Conservation (phyloP, 2,329 filamentous ascomycete species). For the Microdochium trichocladiopsis region DNA sequence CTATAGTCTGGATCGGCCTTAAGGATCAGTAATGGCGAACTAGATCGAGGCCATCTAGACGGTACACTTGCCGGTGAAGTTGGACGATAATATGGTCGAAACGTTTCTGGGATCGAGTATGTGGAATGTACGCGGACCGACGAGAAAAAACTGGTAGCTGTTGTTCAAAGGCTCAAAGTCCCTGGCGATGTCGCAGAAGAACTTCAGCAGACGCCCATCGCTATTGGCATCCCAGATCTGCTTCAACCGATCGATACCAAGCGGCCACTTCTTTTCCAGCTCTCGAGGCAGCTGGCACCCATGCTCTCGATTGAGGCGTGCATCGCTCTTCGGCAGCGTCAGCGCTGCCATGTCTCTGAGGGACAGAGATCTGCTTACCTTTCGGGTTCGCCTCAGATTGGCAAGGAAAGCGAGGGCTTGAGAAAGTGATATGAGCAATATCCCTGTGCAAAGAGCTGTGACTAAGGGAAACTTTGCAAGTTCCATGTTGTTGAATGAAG, state of each 20-base stretch:
- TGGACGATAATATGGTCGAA: conserved; percentile 20
- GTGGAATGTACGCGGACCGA: conserved; percentile 18
- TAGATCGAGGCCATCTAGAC: too few species aligned
- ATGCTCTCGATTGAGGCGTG: conserved; percentile 9
- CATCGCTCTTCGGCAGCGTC: too few species aligned
- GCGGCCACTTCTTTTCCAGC: conserved; percentile 21
- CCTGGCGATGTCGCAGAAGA: conserved; percentile 17
- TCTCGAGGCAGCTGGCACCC: conserved; percentile 21
- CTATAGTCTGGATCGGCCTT: conserved; percentile 16
- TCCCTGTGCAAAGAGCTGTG: too few species aligned
- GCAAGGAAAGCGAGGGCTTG: too few species aligned
- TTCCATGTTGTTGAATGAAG: too few species aligned
- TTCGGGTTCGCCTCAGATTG: too few species aligned
- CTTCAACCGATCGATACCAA: conserved; percentile 23
- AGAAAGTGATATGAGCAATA: too few species aligned
- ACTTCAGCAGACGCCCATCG: conserved; percentile 16
- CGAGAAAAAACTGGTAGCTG: conserved; percentile 16
- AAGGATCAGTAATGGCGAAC: too few species aligned
- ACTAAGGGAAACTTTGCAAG: too few species aligned
- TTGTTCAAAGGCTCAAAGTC: conserved; percentile 20
- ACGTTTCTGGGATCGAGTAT: conserved; percentile 20
- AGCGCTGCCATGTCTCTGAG: too few species aligned
- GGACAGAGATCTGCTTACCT: too few species aligned
- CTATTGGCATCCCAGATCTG: conserved; percentile 15
- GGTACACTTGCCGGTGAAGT: conserved; percentile 10